Evolutionary conservation across 1,284 basidiomycete species (phyloP).

Genomic region (Malassezia pachydermatis): DNA sequence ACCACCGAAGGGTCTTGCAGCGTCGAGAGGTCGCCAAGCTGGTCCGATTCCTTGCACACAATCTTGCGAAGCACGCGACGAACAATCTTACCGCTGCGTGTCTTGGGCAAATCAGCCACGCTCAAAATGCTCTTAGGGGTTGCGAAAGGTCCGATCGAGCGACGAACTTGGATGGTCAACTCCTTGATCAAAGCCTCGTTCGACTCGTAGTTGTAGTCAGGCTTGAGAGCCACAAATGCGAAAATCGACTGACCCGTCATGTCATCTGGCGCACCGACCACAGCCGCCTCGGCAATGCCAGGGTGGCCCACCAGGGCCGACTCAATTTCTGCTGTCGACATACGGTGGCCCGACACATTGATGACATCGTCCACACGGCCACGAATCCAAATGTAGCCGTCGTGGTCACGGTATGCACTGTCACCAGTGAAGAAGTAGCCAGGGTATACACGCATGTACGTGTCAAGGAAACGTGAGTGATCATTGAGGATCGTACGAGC

Average conservation of each 20-base stretch:
- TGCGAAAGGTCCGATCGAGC: constrained; percentile 57
- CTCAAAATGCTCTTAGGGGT: constrained; percentile 78
- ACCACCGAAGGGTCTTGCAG: constrained; percentile 59
- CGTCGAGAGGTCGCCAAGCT: constrained; percentile 76
- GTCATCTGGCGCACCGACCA: constrained; percentile 45
- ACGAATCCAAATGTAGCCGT: constrained; percentile 85
- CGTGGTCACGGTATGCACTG: constrained; percentile 81
- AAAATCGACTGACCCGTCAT: constrained; percentile 45
- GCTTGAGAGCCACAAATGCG: constrained; percentile 54
- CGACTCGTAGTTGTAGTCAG: constrained; percentile 65
- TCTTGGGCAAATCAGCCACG: constrained; percentile 83
- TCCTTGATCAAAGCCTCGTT: constrained; percentile 72
- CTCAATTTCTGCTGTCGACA: constrained; percentile 96
- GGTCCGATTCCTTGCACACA: constrained; percentile 80
- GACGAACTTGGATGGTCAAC: constrained; percentile 77
- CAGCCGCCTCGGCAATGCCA: constrained; percentile 87
- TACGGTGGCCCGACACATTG: constrained; percentile 74
- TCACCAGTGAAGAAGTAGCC: constrained; percentile 90
- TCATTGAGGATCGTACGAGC: constrained; percentile 88
- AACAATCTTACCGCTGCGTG: constrained; percentile 93
- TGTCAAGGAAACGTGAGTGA: constrained; percentile 82
- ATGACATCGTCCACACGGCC: constrained; percentile 79
- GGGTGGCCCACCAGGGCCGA: constrained; percentile 84
- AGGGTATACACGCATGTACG: constrained; percentile 68
- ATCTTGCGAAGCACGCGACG: constrained; percentile 90